Evolutionary conservation across 1,284 basidiomycete genomes (phyloP).

Genomic region (Ganoderma meredithae): DNA sequence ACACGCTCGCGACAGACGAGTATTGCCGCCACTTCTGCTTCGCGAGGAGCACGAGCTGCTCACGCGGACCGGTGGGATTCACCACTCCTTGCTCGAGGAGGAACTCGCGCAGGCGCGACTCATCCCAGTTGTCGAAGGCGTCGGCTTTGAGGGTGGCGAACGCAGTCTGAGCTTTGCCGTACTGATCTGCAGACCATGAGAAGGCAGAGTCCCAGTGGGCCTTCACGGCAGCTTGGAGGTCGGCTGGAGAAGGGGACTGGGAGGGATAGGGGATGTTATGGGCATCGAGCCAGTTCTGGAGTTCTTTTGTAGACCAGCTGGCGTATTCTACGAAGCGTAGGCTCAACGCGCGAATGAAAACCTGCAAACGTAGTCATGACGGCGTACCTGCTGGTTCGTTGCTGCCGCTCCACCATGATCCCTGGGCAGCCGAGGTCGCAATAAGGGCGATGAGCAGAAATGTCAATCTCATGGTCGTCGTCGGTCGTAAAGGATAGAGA

Average conservation of each 20-base stretch:
- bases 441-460: slow-evolving; percentile 47
- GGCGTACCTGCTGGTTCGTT: slow-evolving; percentile 29
- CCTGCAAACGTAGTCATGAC: background rate
- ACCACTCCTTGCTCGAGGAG: slow-evolving; percentile 89
- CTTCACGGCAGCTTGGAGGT: slow-evolving; percentile 34
- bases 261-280: slow-evolving; percentile 60
- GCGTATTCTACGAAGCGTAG: slow-evolving; percentile 26
- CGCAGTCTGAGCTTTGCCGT: slow-evolving; percentile 61
- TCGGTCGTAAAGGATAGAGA: slow-evolving; percentile 22
- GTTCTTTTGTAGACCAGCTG: slow-evolving; percentile 47
- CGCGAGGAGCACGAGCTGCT: slow-evolving; percentile 82
- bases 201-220: slow-evolving; percentile 42
- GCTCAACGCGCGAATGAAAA: background rate
- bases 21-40: slow-evolving; percentile 74
- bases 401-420: slow-evolving; percentile 60
- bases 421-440: slow-evolving; percentile 48
- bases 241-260: slow-evolving; percentile 53
- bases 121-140: slow-evolving; percentile 82
- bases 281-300: slow-evolving; percentile 75
- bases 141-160: slow-evolving; percentile 50
- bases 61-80: slow-evolving; percentile 78
- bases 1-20: slow-evolving; percentile 50
- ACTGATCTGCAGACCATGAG: slow-evolving; percentile 76
- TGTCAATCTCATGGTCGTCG: slow-evolving; percentile 49
- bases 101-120: slow-evolving; percentile 81